Conservation (phyloP, 176 grass and related monocot genomes). For the Triticum dicoccoides region DNA sequence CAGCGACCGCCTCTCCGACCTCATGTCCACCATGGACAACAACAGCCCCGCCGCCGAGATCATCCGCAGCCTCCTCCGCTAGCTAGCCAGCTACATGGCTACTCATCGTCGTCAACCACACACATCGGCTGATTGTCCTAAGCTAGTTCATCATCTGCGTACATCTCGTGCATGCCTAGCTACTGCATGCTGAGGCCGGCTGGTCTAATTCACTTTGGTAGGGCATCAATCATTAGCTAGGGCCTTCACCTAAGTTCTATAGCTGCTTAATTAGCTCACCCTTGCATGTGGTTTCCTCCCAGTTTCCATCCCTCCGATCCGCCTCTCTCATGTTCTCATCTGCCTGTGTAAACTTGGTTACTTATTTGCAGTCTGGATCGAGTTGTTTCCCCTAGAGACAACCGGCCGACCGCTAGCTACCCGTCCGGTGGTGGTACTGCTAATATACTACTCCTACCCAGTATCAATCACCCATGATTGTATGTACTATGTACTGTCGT, state of each 20-base stretch:
- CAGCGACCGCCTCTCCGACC: constrained; percentile 60
- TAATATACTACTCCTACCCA: not conserved
- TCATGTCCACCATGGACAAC: constrained; percentile 56
- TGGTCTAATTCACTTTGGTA: not conserved
- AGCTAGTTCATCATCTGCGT: not conserved
- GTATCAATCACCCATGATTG: not conserved
- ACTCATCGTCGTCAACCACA: not conserved
- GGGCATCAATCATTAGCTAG: constrained; percentile 9
- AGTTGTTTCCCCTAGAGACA: constrained; percentile 70
- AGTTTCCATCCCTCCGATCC: not conserved
- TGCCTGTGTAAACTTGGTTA: constrained; percentile 33
- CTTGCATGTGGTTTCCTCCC: not conserved
- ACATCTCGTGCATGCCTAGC: not conserved
- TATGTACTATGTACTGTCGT: not conserved
- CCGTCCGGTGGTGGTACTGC: not conserved
- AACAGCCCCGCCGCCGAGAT: constrained; percentile 66
- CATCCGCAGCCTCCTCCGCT: constrained; percentile 66
- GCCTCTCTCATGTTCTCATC: not conserved
- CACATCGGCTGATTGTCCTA: not conserved
- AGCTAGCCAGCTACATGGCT: not conserved
- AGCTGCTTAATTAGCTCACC: not conserved
- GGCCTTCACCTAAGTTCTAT: not conserved
- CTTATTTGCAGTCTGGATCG: constrained; percentile 50
- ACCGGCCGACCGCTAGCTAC: constrained; percentile 74
- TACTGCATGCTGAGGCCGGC: not conserved